phyloP scores from a whole-genome alignment of 176 grass and related monocot genomes.

The Triticum dicoccoides region DNA sequence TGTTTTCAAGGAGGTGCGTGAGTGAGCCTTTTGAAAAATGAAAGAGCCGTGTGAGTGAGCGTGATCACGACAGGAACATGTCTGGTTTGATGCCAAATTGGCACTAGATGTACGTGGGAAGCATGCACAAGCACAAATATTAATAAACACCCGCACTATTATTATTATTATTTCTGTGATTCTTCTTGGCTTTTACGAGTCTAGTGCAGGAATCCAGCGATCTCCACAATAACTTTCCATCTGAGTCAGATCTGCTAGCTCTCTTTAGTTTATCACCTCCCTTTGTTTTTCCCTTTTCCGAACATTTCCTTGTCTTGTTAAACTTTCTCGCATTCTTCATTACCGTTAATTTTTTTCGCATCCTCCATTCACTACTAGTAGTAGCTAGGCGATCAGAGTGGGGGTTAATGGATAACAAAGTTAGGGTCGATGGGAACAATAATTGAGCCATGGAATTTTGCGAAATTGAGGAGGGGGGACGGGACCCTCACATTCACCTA shows the following conservation, averaged over 20 bases:
- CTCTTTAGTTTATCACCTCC: constrained; percentile 10
- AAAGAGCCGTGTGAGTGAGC: too few species aligned
- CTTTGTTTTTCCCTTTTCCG: not conserved
- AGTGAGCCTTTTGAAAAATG: too few species aligned
- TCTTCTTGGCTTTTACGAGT: not conserved
- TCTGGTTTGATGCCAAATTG: too few species aligned
- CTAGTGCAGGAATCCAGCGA: not conserved
- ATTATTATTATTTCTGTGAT: too few species aligned
- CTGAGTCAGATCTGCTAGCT: not conserved
- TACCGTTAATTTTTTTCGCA: not conserved
- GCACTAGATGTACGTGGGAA: too few species aligned
- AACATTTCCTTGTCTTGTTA: not conserved
- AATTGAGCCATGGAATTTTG: constrained; percentile 23
- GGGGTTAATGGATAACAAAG: not conserved
- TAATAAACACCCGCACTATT: too few species aligned
- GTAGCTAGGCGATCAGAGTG: not conserved
- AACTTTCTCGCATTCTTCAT: not conserved
- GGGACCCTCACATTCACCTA: not conserved
- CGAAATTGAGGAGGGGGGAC: not conserved
- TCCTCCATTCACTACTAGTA: not conserved
- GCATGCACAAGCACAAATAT: too few species aligned
- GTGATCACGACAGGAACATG: too few species aligned
- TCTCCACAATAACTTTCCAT: not conserved
- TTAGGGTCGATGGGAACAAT: constrained; percentile 28
- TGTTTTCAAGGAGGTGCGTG: too few species aligned